Conservation (phyloP, 805 yeast species). For the Cyberlindnera japonica region DNA sequence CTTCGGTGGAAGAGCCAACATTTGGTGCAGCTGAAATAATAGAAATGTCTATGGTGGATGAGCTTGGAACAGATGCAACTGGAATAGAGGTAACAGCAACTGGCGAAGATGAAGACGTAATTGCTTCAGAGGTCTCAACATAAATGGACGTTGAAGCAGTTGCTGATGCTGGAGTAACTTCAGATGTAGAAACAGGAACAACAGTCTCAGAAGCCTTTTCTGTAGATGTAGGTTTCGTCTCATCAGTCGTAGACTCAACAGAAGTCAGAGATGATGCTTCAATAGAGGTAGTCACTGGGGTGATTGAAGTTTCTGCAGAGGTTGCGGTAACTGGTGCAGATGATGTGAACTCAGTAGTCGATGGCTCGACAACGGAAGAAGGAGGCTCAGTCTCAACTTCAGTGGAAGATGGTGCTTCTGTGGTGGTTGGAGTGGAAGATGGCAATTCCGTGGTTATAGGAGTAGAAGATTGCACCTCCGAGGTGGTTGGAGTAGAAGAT, state of each 20-base stretch:
- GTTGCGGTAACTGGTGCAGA: background rate
- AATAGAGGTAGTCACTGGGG: background rate
- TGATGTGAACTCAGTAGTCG: background rate
- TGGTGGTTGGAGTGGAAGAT: constrained; percentile 1
- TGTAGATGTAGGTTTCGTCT: background rate
- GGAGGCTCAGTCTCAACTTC: background rate
- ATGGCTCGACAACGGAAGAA: background rate
- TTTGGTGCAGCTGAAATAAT: background rate
- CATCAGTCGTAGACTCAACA: constrained; percentile 1
- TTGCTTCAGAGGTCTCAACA: background rate
- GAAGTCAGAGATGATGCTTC: constrained; percentile 1
- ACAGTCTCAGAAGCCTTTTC: background rate
- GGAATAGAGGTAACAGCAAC: background rate
- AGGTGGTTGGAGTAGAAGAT: constrained; percentile 2
- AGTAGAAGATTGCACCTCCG: background rate
- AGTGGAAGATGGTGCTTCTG: background rate
- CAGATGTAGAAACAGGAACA: background rate
- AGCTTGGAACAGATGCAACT: constrained; percentile 1
- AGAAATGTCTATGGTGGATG: background rate
- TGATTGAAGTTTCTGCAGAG: background rate
- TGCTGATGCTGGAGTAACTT: too few species aligned
- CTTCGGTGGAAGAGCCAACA: background rate
- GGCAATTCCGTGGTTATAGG: too few species aligned
- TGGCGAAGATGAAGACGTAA: too few species aligned
- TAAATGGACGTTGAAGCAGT: constrained; percentile 1